These are phyloP conservation scores for Ceratocystis lukuohia DNA, from an alignment of 2,329 filamentous ascomycete species.

Conservation along the genomic window DNA sequence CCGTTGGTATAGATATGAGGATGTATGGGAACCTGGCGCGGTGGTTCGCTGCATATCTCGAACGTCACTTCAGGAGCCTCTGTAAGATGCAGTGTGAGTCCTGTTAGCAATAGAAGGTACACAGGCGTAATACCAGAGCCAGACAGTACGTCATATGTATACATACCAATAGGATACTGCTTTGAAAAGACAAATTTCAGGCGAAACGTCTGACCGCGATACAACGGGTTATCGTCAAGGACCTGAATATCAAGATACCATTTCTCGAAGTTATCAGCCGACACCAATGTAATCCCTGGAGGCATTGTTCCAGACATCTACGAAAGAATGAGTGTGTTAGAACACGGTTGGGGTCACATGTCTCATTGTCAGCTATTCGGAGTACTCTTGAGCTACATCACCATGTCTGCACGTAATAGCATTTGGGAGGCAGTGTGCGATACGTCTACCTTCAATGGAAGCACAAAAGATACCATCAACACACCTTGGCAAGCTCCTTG, in stretches of 20 bases:
- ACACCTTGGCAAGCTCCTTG: constrained; percentile 47
- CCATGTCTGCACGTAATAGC: not conserved
- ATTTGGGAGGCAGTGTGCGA: not conserved
- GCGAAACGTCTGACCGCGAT: constrained; percentile 64
- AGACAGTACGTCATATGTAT: not conserved
- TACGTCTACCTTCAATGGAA: constrained; percentile 6
- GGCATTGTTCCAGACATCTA: constrained; percentile 45
- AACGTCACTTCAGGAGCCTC: constrained; percentile 95
- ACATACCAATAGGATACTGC: constrained; percentile 77
- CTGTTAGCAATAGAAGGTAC: not conserved
- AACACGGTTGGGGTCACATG: not conserved
- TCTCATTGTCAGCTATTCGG: not conserved
- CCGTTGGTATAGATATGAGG: constrained; percentile 98
- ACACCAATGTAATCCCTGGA: constrained; percentile 63
- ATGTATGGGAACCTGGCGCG: constrained; percentile 70
- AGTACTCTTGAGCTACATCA: not conserved
- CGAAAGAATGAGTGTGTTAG: not conserved
- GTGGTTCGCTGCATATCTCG: constrained; percentile 41
- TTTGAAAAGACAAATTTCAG: constrained; percentile 76
- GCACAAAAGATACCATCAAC: not conserved
- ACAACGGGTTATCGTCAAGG: constrained; percentile 80
- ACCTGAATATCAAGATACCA: constrained; percentile 91
- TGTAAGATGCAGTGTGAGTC: constrained; percentile 27
- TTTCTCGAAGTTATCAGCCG: constrained; percentile 69
- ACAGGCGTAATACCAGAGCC: not conserved